Evolutionary conservation across 139 green algal species (phyloP).

Genomic region (Astrephomene gubernaculifera): DNA sequence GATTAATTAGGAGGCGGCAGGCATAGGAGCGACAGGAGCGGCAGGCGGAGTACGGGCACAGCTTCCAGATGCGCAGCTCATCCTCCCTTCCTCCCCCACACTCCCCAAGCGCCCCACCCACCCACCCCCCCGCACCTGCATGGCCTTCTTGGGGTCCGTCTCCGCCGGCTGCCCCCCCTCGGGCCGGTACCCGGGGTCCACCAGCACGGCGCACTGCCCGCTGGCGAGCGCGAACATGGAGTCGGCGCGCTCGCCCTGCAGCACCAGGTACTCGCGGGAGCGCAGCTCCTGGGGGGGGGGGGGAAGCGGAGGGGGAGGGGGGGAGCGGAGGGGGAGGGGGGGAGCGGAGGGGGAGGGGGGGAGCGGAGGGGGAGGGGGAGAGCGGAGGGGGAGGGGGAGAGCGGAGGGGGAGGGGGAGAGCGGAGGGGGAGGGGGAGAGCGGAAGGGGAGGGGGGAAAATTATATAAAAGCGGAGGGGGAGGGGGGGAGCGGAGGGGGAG

Average conservation of each 20-base stretch:
- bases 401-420: too few relatives aligned
- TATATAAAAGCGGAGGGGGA: not conserved
- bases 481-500: not conserved
- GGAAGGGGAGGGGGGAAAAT: not conserved
- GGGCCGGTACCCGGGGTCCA: conserved; percentile 39
- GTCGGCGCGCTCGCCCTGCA: conserved; percentile 44
- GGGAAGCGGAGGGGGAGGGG: not conserved
- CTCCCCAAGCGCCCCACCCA: not conserved
- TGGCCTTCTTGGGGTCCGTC: conserved; percentile 45
- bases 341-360: not conserved
- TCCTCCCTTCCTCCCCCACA: too few relatives aligned
- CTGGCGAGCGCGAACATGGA: conserved; percentile 46
- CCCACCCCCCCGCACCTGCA: conserved; percentile 29
- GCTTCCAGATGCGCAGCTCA: too few relatives aligned
- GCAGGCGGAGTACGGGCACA: too few relatives aligned
- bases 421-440: not conserved
- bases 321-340: not conserved
- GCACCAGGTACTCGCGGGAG: conserved; percentile 38
- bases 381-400: not conserved
- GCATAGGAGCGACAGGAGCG: too few relatives aligned
- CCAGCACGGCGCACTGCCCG: conserved; percentile 42
- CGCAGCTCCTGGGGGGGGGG: conserved; percentile 13
- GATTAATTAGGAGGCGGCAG: too few relatives aligned
- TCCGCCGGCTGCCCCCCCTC: not conserved
- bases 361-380: not conserved